Conservation (phyloP, 768 basidiomycete species). For the Crassisporium funariophilum region DNA sequence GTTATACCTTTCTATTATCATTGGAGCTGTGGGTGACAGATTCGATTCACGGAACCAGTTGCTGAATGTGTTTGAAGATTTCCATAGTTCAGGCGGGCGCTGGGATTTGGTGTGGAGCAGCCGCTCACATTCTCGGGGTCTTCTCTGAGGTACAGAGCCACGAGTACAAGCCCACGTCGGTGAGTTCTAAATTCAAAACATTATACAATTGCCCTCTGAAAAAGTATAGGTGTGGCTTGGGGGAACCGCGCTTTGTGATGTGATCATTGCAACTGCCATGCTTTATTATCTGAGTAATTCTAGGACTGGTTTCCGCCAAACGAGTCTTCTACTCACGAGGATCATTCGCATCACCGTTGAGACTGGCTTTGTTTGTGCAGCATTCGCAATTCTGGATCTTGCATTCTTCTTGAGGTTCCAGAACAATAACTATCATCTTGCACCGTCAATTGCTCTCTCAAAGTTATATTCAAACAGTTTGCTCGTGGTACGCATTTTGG, state of each 20-base stretch:
- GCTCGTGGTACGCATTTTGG: too few relatives aligned
- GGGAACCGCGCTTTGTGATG: constrained; percentile 21
- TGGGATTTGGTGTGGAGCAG: too few relatives aligned
- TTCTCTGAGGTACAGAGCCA: neutral
- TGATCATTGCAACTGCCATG: constrained; percentile 23
- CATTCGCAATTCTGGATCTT: constrained; percentile 19
- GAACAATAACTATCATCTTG: constrained; percentile 20
- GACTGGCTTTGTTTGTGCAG: constrained; percentile 21
- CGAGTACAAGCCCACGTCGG: neutral
- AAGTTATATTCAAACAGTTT: constrained; percentile 29
- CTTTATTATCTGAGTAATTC: constrained; percentile 20
- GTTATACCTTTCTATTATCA: constrained; percentile 10
- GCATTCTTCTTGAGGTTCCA: constrained; percentile 16
- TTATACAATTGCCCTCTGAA: too few relatives aligned
- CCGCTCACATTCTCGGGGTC: too few relatives aligned
- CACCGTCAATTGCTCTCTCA: constrained; percentile 18
- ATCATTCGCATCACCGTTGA: constrained; percentile 19
- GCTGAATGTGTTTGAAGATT: too few relatives aligned
- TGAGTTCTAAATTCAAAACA: neutral
- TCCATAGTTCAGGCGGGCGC: too few relatives aligned
- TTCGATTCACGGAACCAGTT: too few relatives aligned
- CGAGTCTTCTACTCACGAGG: constrained; percentile 8
- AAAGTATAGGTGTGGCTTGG: constrained; percentile 27
- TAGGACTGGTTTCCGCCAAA: constrained; percentile 9
- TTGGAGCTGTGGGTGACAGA: constrained; percentile 3